These are phyloP conservation scores for Blastobotrys arbuscula DNA, from an alignment of 1,139 yeast genomes.

Conservation along the genomic window DNA sequence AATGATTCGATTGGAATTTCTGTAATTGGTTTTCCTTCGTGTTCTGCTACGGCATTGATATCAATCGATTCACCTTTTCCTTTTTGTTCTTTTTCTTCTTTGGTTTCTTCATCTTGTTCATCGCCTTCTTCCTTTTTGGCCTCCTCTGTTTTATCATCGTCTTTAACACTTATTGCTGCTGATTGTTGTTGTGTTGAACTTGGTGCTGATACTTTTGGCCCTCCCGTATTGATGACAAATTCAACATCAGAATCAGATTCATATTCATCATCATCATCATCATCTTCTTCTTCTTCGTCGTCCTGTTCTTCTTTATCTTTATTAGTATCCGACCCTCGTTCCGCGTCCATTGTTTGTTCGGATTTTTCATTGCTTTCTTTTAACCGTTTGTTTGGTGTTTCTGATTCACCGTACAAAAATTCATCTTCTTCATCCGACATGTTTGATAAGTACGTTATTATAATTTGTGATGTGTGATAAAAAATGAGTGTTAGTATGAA, in stretches of 20 bases:
- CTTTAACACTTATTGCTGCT: conserved; percentile 14
- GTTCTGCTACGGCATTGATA: conserved; percentile 70
- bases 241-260: conserved; percentile 50
- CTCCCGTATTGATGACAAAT: conserved; percentile 50
- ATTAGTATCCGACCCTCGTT: conserved; percentile 7
- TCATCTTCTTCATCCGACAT: conserved; percentile 61
- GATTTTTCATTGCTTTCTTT: conserved; percentile 19
- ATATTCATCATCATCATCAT: conserved; percentile 25
- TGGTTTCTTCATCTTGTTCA: conserved; percentile 20
- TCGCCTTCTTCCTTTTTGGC: conserved; percentile 15
- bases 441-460: neutral
- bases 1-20: conserved; percentile 76
- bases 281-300: conserved; percentile 32
- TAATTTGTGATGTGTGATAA: neutral
- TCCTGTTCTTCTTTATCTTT: conserved; percentile 23
- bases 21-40: conserved; percentile 79
- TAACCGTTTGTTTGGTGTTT: conserved; percentile 37
- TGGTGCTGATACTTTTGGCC: conserved; percentile 34
- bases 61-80: conserved; percentile 48
- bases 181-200: conserved; percentile 20
- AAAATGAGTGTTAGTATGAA: neutral
- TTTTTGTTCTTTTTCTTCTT: conserved; percentile 26
- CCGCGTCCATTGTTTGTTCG: conserved; percentile 12
- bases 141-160: conserved; percentile 24
- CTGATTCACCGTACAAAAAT: conserved; percentile 80